Evolutionary conservation across 306 rosid genomes (phyloP).

Genomic region (Argentina anserina): DNA sequence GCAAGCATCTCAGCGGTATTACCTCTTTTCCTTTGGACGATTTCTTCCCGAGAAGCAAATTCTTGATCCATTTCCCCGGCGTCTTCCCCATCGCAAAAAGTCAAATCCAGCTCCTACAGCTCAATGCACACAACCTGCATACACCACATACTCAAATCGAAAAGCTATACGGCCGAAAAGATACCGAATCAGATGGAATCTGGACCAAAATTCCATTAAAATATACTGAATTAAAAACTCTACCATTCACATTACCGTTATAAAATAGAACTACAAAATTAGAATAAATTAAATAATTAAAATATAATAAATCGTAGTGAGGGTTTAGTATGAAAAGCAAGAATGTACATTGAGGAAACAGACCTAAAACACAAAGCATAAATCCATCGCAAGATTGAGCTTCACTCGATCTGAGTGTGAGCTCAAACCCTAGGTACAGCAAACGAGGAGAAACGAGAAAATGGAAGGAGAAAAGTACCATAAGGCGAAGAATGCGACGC

Average conservation of each 20-base stretch:
- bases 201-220: background rate
- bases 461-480: background rate
- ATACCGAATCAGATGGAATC: background rate
- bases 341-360: background rate
- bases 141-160: background rate
- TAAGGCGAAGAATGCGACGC: background rate
- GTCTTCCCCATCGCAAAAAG: conserved; percentile 31
- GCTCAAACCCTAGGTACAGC: conserved; percentile 1
- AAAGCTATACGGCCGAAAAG: background rate
- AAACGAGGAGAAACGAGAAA: background rate
- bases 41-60: conserved; percentile 32
- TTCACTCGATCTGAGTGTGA: conserved; percentile 17
- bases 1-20: background rate
- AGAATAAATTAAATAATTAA: background rate
- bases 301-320: background rate
- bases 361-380: background rate
- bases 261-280: background rate
- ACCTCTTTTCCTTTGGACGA: conserved; percentile 37
- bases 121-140: conserved; percentile 11
- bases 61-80: conserved; percentile 38
- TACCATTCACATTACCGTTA: background rate
- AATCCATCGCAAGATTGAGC: background rate
- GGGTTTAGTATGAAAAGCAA: background rate
- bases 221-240: background rate
- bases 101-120: conserved; percentile 3